Conservation (phyloP, 1,284 basidiomycete species). For the Microbotryum violaceum region DNA sequence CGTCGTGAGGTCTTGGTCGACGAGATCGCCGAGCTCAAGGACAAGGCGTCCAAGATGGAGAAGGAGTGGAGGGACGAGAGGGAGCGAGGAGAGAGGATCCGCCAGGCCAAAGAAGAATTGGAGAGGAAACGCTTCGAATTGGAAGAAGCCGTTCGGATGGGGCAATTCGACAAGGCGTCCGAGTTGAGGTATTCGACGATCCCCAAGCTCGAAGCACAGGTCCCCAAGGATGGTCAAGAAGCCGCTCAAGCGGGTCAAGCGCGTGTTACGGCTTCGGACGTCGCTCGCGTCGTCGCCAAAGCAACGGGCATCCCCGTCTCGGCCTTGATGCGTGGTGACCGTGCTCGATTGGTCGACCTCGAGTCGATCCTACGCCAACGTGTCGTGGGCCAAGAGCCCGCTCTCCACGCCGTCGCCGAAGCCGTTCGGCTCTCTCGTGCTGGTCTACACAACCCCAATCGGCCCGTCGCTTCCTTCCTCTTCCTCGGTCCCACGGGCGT, state of each 20-base stretch:
- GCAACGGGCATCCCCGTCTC: constrained; percentile 91
- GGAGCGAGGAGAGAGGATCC: constrained; percentile 63
- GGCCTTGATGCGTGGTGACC: constrained; percentile 78
- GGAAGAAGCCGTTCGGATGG: constrained; percentile 77
- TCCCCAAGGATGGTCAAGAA: constrained; percentile 62
- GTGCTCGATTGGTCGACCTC: constrained; percentile 86
- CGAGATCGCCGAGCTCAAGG: constrained; percentile 54
- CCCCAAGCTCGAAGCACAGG: constrained; percentile 65
- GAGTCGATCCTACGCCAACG: constrained; percentile 65
- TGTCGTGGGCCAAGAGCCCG: constrained; percentile 82
- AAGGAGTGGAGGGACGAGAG: constrained; percentile 71
- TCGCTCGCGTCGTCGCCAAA: constrained; percentile 58
- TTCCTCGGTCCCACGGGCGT: constrained; percentile 77
- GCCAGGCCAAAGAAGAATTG: constrained; percentile 67
- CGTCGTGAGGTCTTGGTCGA: constrained; percentile 60
- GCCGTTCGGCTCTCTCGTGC: constrained; percentile 85
- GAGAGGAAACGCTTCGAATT: constrained; percentile 72
- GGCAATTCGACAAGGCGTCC: constrained; percentile 64
- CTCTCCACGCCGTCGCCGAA: constrained; percentile 69
- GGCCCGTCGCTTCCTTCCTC: constrained; percentile 84
- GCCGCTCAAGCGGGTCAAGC: constrained; percentile 53
- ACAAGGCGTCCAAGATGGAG: constrained; percentile 56
- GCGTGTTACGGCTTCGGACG: constrained; percentile 78
- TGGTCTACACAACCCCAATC: constrained; percentile 73
- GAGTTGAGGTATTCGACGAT: constrained; percentile 74